Conservation (phyloP, 2,329 filamentous ascomycete genomes). For the Fonsecaea multimorphosa region DNA sequence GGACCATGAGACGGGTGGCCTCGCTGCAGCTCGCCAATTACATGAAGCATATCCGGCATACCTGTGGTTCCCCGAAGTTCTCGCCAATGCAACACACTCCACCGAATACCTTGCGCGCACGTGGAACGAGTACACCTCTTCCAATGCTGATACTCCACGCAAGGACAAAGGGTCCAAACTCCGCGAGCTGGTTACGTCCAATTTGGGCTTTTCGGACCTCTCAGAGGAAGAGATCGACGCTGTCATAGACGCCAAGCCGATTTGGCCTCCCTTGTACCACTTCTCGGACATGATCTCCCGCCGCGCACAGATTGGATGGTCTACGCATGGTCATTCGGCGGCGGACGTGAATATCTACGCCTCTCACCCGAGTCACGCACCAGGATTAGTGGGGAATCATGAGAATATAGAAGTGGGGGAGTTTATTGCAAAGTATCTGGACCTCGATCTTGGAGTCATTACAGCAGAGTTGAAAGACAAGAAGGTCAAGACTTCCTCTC, state of each 20-base stretch:
- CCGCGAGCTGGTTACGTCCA: slow-evolving; percentile 66
- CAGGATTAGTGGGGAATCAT: slow-evolving; percentile 77
- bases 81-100: slow-evolving; percentile 78
- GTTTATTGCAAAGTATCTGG: slow-evolving; percentile 79
- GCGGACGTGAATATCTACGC: slow-evolving; percentile 98
- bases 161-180: slow-evolving; percentile 33
- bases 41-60: slow-evolving; percentile 69
- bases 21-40: slow-evolving; percentile 78
- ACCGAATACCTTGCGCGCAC: slow-evolving; percentile 71
- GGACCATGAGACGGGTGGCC: slow-evolving; percentile 94
- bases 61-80: slow-evolving; percentile 79
- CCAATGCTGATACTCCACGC: slow-evolving; percentile 25
- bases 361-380: slow-evolving; percentile 68
- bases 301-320: slow-evolving; percentile 92
- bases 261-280: slow-evolving; percentile 62
- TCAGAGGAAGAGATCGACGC: slow-evolving; percentile 71
- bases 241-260: slow-evolving; percentile 64
- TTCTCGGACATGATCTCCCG: slow-evolving; percentile 88
- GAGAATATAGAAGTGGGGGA: slow-evolving; percentile 92
- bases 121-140: slow-evolving; percentile 64
- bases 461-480: slow-evolving; percentile 71
- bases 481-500: slow-evolving; percentile 35
- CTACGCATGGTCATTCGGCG: slow-evolving; percentile 88
- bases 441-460: slow-evolving; percentile 77
- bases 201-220: slow-evolving; percentile 78